Percentiles rank a stretch among this genome's conserved stretches.
Conservation (phyloP, 768 basidiomycete genomes). For the Tylopilus vinaceipallidus region DNA sequence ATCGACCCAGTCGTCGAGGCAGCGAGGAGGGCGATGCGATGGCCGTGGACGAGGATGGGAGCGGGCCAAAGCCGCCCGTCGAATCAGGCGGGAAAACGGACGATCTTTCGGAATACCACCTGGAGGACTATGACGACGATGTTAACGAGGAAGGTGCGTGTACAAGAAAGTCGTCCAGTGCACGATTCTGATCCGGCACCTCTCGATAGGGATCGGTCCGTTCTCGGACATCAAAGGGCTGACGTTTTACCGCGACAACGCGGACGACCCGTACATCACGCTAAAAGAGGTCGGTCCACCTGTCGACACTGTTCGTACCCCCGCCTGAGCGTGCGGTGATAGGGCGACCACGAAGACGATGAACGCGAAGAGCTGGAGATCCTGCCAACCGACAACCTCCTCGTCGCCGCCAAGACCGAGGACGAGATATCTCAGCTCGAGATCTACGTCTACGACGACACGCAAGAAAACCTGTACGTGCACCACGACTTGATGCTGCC, state of each 20-base stretch:
- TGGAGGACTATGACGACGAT: conserved; percentile 93
- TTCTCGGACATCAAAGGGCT: conserved; percentile 97
- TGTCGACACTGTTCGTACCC: neutral
- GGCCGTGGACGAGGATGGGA: conserved; percentile 49
- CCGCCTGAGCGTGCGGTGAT: conserved; percentile 3
- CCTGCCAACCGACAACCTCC: conserved; percentile 85
- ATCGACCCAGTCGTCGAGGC: conserved; percentile 21
- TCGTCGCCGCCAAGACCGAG: conserved; percentile 92
- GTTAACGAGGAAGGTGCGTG: conserved; percentile 36
- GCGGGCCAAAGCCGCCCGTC: conserved; percentile 12
- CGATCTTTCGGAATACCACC: conserved; percentile 82
- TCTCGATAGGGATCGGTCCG: conserved; percentile 57
- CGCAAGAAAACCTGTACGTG: conserved; percentile 86
- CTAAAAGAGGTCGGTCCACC: conserved; percentile 73
- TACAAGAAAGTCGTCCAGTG: neutral
- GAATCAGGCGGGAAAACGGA: conserved; percentile 42
- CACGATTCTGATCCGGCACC: neutral
- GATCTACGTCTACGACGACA: conserved; percentile 93
- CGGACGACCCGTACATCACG: conserved; percentile 96
- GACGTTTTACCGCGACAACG: conserved; percentile 85
- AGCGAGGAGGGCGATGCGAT: conserved; percentile 58
- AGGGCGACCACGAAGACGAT: conserved; percentile 62
- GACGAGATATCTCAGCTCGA: conserved; percentile 96
- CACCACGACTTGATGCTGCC: conserved; percentile 99
- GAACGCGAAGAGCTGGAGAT: conserved; percentile 91